Evolutionary conservation across 2,329 filamentous ascomycete species (phyloP), one percentile per base, ranked within the genome.

Genomic region (Cercospora sojina): DNA sequence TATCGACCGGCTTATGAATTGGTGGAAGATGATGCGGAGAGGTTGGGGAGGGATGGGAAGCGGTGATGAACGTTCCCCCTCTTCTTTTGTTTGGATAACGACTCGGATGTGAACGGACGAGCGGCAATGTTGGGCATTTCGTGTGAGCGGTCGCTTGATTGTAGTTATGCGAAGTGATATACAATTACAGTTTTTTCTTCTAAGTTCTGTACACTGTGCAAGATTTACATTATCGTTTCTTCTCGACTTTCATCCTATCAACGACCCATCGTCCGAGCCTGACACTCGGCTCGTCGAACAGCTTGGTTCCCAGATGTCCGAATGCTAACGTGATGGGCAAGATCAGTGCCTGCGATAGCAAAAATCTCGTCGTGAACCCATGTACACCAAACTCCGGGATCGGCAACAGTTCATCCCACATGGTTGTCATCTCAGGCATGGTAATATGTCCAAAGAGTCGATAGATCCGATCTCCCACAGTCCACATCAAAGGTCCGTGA

Each of bases 11-110:
- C 70, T 2, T 71, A 67, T 63, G 71, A 72, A 41, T 79, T 95
- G 73, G 86, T 75, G 70, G 43, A 71, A 67, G 92, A 96, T 77
- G 83, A 89, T 43, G 90, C 91, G 74, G 92, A 96, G 81, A 86
- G 92, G 62, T 79, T 95, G 62, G 92, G 92, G 0, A 85, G 92
- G 67, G 88, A 76, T 70, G 53, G 73, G 32, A 31, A 31, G 53
- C 35, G 31, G 53, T 35, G 53, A 32, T 23, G n/a, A 13, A 4
- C 20, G 12, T 18, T 35, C n/a, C 13, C 13, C 7, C 27, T 57
- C 53, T 57, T 57, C 29, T 32, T 27, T 18, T 31, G 29, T 13
- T 35, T 16, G 29, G n/a, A 57, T 20, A n/a, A 31, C 8, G 16
- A 25, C n/a, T 32, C 35, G 18, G 53, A 35, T 57, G n/a, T 32